Evolutionary conservation across 176 grass and related monocot species (phyloP), one percentile per base, ranked within the genome.

Genomic region (Carex pumila): DNA sequence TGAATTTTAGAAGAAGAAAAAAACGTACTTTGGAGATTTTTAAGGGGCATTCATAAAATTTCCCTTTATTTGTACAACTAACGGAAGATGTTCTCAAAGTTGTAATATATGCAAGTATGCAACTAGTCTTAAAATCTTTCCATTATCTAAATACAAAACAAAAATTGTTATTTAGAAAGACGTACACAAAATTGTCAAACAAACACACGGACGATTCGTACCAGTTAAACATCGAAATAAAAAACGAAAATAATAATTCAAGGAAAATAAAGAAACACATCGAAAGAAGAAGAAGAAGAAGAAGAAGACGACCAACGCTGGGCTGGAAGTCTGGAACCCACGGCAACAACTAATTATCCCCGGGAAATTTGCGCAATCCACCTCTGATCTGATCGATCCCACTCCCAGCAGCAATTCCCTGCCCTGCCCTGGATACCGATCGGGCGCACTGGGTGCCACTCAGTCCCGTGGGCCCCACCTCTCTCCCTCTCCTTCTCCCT

Each of bases 361-460:
- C 71, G n/a, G 55, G 18, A 66, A 62, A 79, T 71, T 25, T 37
- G 9, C 29, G 19, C n/a, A 89, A 50, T 75, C 31, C 0, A 25
- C 0, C 25, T 25, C 25, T 25, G 25, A 25, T 32, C 37, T 29
- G 79, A 87, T 80, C 76, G 25, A 79, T 57, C 31, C 71, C 71
- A 86, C 4, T 6, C 4, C 5, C 37, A 39, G 37, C 37, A 39
- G 74, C 84, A 64, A 11, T 29, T n/a, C 55, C 62, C 12, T 69
- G 80, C 55, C 62, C 12, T 69, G 80, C 61, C 36, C 79, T 74
- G 66, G 79, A 86, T 72, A 65, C 92, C 85, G 91, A 99, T 95
- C 91, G 85, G 91, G 31, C 89, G 93, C 93, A 79, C 93, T 99
- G 96, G 93, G 96, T 90, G 91, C 96, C 91, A 99, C 87, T 95